Conservation (phyloP, 225 moss, liverwort and hornwort species). For the Polytrichum formosum region DNA sequence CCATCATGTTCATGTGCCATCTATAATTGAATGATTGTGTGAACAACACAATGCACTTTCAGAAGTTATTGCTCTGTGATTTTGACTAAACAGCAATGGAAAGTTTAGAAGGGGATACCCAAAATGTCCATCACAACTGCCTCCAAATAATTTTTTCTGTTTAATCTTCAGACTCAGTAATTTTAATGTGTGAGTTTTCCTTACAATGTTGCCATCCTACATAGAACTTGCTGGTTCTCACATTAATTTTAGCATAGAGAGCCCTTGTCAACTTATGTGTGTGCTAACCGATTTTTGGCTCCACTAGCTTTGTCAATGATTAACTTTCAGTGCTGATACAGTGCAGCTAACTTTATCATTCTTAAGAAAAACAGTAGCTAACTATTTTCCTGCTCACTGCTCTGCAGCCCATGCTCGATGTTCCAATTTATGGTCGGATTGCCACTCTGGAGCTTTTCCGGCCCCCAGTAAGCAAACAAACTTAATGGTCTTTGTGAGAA, state of each 20-base stretch:
- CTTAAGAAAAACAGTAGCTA: neutral
- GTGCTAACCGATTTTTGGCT: too few relatives aligned
- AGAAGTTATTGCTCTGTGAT: neutral
- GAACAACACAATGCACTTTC: neutral
- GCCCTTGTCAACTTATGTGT: too few relatives aligned
- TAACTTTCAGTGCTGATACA: too few relatives aligned
- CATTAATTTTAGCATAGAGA: too few relatives aligned
- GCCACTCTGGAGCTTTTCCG: constrained; percentile 98
- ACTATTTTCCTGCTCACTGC: constrained; percentile 1
- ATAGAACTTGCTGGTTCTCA: too few relatives aligned
- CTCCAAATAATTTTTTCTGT: neutral
- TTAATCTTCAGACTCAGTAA: too few relatives aligned
- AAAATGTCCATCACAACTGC: neutral
- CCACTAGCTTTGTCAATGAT: too few relatives aligned
- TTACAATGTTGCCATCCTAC: too few relatives aligned
- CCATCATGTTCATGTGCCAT: neutral
- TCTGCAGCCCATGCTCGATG: constrained; percentile 94
- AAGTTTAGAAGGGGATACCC: neutral
- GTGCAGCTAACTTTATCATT: too few relatives aligned
- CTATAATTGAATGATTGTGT: neutral
- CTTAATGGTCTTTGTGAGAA: constrained; percentile 1
- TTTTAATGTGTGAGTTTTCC: too few relatives aligned
- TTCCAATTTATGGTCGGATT: constrained; percentile 93
- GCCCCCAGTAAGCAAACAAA: constrained; percentile 60
- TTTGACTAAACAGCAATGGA: neutral